These are phyloP conservation scores for Maudiozyma turicensis DNA, from an alignment of 805 yeast species.

Conservation along the genomic window DNA sequence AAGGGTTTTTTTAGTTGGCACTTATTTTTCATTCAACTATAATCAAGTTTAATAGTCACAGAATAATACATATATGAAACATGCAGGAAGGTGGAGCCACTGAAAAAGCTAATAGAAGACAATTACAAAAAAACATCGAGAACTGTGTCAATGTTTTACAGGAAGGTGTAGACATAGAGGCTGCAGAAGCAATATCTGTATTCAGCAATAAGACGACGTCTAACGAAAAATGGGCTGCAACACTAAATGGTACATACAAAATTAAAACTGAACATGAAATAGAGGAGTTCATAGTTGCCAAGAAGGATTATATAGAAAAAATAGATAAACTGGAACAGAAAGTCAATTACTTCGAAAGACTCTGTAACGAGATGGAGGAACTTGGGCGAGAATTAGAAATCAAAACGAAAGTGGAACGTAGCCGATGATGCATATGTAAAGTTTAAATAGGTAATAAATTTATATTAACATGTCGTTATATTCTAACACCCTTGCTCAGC, in stretches of 20 bases:
- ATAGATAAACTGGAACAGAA: constrained; percentile 27
- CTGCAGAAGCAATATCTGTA: constrained; percentile 21
- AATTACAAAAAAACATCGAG: constrained; percentile 16
- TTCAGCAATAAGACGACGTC: constrained; percentile 16
- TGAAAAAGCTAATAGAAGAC: constrained; percentile 2
- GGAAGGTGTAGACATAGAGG: constrained; percentile 19
- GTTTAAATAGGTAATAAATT: not conserved
- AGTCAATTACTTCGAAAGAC: constrained; percentile 34
- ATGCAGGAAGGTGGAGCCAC: not conserved
- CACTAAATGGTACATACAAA: constrained; percentile 13
- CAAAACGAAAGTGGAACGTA: constrained; percentile 27
- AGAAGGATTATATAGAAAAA: constrained; percentile 7
- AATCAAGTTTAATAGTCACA: no score
- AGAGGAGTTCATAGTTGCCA: constrained; percentile 26
- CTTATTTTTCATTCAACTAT: no score
- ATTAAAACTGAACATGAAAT: constrained; percentile 18
- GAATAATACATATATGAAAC: no score
- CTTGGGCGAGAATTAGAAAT: constrained; percentile 50
- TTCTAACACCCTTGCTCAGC: constrained; percentile 46
- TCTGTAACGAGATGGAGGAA: constrained; percentile 50
- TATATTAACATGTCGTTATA: not conserved
- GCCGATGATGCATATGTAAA: constrained; percentile 1
- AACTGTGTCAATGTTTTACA: constrained; percentile 16
- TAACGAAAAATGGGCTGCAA: constrained; percentile 18
- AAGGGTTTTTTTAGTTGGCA: no score